Evolutionary conservation across 202 grass and related monocot genomes (phyloP).

Genomic region (Zoysia matrella): DNA sequence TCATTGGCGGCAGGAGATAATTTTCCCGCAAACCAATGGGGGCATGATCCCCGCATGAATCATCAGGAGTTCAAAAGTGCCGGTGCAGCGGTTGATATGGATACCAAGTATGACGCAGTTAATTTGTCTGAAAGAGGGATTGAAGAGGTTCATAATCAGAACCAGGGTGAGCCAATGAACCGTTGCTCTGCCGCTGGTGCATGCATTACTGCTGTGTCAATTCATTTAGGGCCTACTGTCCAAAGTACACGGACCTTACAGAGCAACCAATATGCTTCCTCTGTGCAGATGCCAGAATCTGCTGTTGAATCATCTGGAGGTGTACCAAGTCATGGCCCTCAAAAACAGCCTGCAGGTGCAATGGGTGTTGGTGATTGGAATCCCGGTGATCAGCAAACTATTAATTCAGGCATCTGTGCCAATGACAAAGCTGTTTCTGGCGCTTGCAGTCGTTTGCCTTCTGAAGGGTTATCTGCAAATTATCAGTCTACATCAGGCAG

Average conservation of each 20-base stretch:
- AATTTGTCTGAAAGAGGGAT: conserved; percentile 23
- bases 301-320: conserved; percentile 49
- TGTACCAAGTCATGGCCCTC: conserved; percentile 40
- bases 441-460: conserved; percentile 36
- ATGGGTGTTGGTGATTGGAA: conserved; percentile 45
- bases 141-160: conserved; percentile 49
- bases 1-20: conserved; percentile 70
- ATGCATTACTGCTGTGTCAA: conserved; percentile 64
- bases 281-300: conserved; percentile 48
- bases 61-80: conserved; percentile 49
- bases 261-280: not conserved
- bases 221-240: conserved; percentile 53
- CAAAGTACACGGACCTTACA: conserved; percentile 49
- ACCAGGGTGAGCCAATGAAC: conserved; percentile 61
- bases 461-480: conserved; percentile 44
- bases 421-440: conserved; percentile 37
- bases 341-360: conserved; percentile 15
- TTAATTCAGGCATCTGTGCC: conserved; percentile 32
- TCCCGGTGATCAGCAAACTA: conserved; percentile 41
- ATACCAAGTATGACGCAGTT: conserved; percentile 28
- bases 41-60: conserved; percentile 39
- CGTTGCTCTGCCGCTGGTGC: conserved; percentile 71
- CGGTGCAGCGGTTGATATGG: conserved; percentile 37
- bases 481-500: conserved; percentile 43
- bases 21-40: conserved; percentile 44